A percentile compares a stretch with the other conserved stretches of the same genome.
These are phyloP conservation scores for Eragrostis tef DNA, from an alignment of 202 grass and related monocot species.

Conservation along the genomic window DNA sequence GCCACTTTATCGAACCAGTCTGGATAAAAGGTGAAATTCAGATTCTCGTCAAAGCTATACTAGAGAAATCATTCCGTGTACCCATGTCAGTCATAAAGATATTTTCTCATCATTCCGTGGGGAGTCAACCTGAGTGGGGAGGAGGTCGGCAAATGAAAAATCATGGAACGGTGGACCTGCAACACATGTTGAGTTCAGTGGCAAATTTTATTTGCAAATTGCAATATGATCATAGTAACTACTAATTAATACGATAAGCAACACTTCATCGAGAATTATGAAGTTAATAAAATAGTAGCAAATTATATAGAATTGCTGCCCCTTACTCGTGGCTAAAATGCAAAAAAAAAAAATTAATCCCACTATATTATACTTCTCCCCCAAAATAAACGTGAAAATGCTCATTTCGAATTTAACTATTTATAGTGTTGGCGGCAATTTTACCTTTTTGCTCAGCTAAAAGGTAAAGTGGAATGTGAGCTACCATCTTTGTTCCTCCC, in stretches of 20 bases:
- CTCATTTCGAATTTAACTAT: not conserved
- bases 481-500: conserved; percentile 81
- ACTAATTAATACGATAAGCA: not conserved
- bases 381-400: conserved; percentile 14
- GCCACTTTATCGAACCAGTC: not conserved
- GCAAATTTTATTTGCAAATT: not conserved
- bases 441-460: conserved; percentile 73
- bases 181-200: conserved; percentile 35
- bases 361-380: not conserved
- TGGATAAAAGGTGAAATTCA: not conserved
- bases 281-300: not conserved
- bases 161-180: conserved; percentile 79
- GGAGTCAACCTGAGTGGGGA: conserved; percentile 22
- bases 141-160: conserved; percentile 78
- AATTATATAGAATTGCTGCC: too few relatives aligned
- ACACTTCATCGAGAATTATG: not conserved
- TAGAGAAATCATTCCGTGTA: conserved; percentile 25
- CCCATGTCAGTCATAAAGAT: conserved; percentile 28
- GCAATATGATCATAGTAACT: not conserved
- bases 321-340: not conserved
- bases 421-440: conserved; percentile 22
- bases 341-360: not conserved
- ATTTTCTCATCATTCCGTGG: conserved; percentile 54
- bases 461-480: conserved; percentile 91
- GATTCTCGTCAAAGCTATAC: conserved; percentile 17